Percentiles rank a stretch among this genome's conserved stretches.
phyloP scores from a whole-genome alignment of 2,329 filamentous ascomycete genomes.

The Penicillium corylophilum region DNA sequence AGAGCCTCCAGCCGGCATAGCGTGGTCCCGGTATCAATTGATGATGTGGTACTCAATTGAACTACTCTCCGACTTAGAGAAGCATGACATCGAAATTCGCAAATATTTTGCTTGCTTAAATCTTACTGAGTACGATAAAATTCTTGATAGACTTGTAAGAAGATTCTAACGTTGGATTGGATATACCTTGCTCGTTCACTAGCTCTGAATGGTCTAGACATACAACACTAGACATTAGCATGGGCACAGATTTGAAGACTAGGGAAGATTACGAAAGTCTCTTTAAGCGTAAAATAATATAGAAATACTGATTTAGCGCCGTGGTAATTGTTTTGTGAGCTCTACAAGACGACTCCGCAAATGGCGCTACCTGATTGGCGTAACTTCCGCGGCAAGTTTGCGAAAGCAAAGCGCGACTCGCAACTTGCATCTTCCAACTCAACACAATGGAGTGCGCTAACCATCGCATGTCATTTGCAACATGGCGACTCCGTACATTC shows the following conservation, averaged over 20 bases:
- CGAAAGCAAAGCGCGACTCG: background rate
- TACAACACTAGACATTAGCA: no score
- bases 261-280: no score
- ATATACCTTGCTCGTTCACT: no score
- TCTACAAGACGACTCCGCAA: slow-evolving; percentile 11
- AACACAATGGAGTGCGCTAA: slow-evolving; percentile 28
- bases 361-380: slow-evolving; percentile 19
- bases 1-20: background rate
- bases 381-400: background rate
- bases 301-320: background rate
- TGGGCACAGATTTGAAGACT: no score
- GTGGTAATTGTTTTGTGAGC: background rate
- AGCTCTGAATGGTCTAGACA: no score
- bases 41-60: background rate
- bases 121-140: no score
- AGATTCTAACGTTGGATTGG: no score
- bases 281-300: no score
- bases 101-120: no score
- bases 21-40: no score
- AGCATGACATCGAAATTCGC: no score
- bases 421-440: slow-evolving; percentile 2
- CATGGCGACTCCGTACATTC: slow-evolving; percentile 33
- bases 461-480: slow-evolving; percentile 28
- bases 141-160: no score
- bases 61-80: background rate